Conservation (phyloP, 1,284 basidiomycete species). For the Cystobasidiaceae sp. region DNA sequence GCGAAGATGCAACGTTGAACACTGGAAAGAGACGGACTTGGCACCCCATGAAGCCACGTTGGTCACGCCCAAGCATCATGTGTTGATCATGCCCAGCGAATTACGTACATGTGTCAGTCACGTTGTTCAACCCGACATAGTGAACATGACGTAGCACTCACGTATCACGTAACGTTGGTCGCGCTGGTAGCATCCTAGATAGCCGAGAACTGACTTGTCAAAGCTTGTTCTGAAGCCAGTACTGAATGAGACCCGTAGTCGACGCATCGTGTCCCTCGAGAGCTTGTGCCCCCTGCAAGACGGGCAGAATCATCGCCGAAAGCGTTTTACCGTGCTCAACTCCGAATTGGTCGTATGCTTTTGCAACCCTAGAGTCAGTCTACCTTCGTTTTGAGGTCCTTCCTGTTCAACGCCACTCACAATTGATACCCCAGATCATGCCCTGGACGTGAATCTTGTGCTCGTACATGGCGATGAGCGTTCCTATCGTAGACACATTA, state of each 20-base stretch:
- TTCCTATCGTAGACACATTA: constrained; percentile 50
- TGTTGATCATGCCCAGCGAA: no score
- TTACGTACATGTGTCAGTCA: no score
- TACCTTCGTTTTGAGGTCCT: neutral
- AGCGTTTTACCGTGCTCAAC: constrained; percentile 93
- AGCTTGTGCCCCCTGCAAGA: constrained; percentile 73
- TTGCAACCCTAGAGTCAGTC: neutral
- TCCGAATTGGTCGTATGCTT: constrained; percentile 72
- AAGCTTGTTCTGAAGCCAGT: constrained; percentile 67
- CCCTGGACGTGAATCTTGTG: constrained; percentile 99
- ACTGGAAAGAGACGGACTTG: no score
- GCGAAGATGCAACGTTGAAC: no score
- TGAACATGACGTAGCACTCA: no score
- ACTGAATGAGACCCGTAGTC: constrained; percentile 87
- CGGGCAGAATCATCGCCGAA: constrained; percentile 65
- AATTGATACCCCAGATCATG: constrained; percentile 97
- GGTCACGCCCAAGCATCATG: no score
- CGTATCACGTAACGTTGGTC: no score
- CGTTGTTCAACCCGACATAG: no score
- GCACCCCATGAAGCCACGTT: no score
- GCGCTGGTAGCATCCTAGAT: neutral
- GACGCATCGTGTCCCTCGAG: constrained; percentile 88
- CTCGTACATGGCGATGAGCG: constrained; percentile 87
- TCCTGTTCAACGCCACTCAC: constrained; percentile 50
- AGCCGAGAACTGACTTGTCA: no score